These are phyloP conservation scores for Botryosphaeria agaves DNA, from an alignment of 2,329 filamentous ascomycete species.

Conservation along the genomic window DNA sequence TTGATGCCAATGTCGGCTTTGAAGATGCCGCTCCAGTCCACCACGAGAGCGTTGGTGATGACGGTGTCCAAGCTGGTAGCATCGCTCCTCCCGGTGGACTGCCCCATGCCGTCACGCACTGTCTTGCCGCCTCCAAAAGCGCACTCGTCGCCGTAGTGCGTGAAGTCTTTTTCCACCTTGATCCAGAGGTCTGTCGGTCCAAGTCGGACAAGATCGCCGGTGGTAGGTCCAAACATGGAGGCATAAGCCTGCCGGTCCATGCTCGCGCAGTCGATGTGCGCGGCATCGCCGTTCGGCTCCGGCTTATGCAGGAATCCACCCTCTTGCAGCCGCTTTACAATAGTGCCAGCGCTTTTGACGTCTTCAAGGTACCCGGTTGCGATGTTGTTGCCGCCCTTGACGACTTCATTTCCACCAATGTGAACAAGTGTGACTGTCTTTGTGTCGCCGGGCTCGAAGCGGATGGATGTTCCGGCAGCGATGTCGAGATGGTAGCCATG, in stretches of 20 bases:
- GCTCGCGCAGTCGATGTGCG: conserved; percentile 41
- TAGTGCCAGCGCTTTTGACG: conserved; percentile 40
- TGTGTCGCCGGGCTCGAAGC: conserved; percentile 85
- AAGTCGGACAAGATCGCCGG: conserved; percentile 67
- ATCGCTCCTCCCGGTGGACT: conserved; percentile 61
- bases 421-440: conserved; percentile 84
- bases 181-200: conserved; percentile 82
- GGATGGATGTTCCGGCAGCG: conserved; percentile 74
- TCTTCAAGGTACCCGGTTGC: conserved; percentile 56
- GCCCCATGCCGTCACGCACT: conserved; percentile 86
- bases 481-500: conserved; percentile 85
- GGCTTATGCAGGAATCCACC: conserved; percentile 65
- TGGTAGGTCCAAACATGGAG: conserved; percentile 85
- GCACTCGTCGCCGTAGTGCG: conserved; percentile 80
- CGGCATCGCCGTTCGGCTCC: conserved; percentile 41
- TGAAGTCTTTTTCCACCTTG: conserved; percentile 71
- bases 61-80: conserved; percentile 65
- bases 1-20: conserved; percentile 96
- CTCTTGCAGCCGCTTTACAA: conserved; percentile 47
- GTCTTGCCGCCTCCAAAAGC: conserved; percentile 93
- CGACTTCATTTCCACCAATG: conserved; percentile 64
- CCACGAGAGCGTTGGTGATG: conserved; percentile 73
- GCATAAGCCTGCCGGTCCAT: conserved; percentile 69
- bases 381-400: conserved; percentile 68
- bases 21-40: conserved; percentile 86